Conservation (phyloP, 306 rosid genomes). For the Astragalus membranaceus region DNA sequence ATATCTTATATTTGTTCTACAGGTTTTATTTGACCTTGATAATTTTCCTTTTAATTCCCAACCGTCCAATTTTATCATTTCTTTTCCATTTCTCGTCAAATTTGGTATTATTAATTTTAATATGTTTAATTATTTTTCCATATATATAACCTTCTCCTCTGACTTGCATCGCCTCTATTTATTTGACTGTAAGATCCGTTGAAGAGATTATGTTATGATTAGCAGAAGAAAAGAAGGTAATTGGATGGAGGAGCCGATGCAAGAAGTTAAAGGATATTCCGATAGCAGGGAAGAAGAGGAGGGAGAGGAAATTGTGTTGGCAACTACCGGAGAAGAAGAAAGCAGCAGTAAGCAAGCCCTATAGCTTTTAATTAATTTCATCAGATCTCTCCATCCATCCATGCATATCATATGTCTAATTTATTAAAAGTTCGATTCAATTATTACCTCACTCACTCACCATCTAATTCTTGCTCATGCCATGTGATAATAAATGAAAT, state of each 20-base stretch:
- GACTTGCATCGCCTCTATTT: background rate
- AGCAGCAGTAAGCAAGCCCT: slow-evolving; percentile 24
- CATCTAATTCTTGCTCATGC: background rate
- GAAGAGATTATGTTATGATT: background rate
- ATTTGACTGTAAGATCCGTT: slow-evolving; percentile 18
- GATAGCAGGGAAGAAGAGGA: slow-evolving; percentile 40
- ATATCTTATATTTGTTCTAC: slow-evolving; percentile 19
- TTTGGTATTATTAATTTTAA: background rate
- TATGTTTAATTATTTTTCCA: background rate
- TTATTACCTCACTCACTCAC: background rate
- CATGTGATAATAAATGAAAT: background rate
- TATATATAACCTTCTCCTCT: background rate
- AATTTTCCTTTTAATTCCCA: slow-evolving; percentile 16
- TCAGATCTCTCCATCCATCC: background rate
- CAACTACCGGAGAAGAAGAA: slow-evolving; percentile 17
- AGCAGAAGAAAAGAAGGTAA: background rate
- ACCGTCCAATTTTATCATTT: background rate
- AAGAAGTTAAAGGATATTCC: slow-evolving; percentile 38
- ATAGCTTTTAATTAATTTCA: background rate
- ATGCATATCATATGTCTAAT: background rate
- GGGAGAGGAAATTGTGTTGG: slow-evolving; percentile 3
- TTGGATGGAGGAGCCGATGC: slow-evolving; percentile 37
- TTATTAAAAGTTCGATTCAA: background rate
- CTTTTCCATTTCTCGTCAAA: slow-evolving; percentile 5
- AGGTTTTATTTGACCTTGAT: slow-evolving; percentile 7